phyloP scores from a whole-genome alignment of 768 basidiomycete genomes.

The Hebeloma cylindrosporum region DNA sequence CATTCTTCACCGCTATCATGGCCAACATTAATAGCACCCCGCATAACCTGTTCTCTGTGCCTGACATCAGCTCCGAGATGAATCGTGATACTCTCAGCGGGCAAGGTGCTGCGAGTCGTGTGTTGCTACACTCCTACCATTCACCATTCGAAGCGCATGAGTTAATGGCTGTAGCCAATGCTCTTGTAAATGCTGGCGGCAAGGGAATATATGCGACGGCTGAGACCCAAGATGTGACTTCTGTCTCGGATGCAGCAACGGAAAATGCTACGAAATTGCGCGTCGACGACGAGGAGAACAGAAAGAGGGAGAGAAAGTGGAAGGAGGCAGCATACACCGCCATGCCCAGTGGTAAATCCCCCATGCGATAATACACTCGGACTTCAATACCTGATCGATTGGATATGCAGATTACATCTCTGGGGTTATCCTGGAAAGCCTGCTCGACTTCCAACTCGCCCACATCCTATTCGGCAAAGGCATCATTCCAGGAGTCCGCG shows the following conservation, averaged over 20 bases:
- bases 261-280: constrained; percentile 24
- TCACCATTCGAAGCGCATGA: constrained; percentile 40
- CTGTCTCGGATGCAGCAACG: constrained; percentile 36
- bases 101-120: constrained; percentile 20
- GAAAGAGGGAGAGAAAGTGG: constrained; percentile 42
- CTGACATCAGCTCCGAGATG: constrained; percentile 26
- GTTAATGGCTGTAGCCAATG: constrained; percentile 43
- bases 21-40: constrained; percentile 22
- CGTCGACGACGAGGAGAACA: constrained; percentile 36
- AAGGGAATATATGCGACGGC: constrained; percentile 58
- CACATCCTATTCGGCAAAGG: constrained; percentile 42
- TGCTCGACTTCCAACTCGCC: constrained; percentile 49
- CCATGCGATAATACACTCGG: background rate
- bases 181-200: constrained; percentile 46
- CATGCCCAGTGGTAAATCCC: constrained; percentile 36
- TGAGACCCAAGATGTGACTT: constrained; percentile 46
- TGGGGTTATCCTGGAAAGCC: constrained; percentile 51
- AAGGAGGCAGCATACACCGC: constrained; percentile 44
- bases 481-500: constrained; percentile 50
- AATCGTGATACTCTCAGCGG: constrained; percentile 15
- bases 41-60: constrained; percentile 30
- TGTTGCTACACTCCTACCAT: constrained; percentile 41
- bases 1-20: too few species aligned
- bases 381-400: background rate
- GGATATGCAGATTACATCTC: constrained; percentile 42